A percentile compares a stretch with the other conserved stretches of the same genome.
Evolutionary conservation across 2,329 filamentous ascomycete genomes (phyloP).

Genomic region (Pseudogymnoascus sp.): DNA sequence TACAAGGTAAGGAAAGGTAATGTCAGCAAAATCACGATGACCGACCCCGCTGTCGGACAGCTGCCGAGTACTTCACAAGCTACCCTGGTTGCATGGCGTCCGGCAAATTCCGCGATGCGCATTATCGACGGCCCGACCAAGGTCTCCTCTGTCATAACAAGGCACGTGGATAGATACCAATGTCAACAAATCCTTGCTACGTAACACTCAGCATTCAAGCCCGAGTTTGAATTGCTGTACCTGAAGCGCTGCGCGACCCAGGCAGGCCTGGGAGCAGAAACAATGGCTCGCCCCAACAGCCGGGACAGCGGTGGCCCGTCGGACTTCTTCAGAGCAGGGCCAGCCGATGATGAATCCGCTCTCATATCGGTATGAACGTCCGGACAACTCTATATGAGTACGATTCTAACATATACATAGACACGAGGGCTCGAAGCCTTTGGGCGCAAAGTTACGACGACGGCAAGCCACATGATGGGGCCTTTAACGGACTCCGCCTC

Average conservation of each 20-base stretch:
- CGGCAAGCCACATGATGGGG: constrained; percentile 81
- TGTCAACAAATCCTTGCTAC: constrained; percentile 2
- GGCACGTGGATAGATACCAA: constrained; percentile 5
- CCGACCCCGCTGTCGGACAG: not conserved
- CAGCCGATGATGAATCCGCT: constrained; percentile 23
- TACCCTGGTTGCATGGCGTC: not conserved
- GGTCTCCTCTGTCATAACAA: constrained; percentile 3
- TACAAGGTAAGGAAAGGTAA: not conserved
- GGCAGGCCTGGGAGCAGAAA: constrained; percentile 11
- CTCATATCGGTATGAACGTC: constrained; percentile 26
- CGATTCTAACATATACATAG: constrained; percentile 36
- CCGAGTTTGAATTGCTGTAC: constrained; percentile 1
- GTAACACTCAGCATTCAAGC: not conserved
- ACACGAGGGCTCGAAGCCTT: constrained; percentile 86
- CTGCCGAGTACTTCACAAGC: not conserved
- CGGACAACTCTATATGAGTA: not conserved
- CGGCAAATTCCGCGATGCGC: not conserved
- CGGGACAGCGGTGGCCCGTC: constrained; percentile 20
- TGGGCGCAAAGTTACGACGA: constrained; percentile 87
- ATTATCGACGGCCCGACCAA: not conserved
- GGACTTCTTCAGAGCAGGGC: constrained; percentile 21
- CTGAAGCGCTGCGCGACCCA: constrained; percentile 3
- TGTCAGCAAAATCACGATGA: not conserved
- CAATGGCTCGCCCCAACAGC: constrained; percentile 28
- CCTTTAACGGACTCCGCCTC: constrained; percentile 49